A percentile compares a stretch with the other conserved stretches of the same genome.
Conservation (phyloP, 495 filamentous ascomycete genomes). For the Xylaria sp. region DNA sequence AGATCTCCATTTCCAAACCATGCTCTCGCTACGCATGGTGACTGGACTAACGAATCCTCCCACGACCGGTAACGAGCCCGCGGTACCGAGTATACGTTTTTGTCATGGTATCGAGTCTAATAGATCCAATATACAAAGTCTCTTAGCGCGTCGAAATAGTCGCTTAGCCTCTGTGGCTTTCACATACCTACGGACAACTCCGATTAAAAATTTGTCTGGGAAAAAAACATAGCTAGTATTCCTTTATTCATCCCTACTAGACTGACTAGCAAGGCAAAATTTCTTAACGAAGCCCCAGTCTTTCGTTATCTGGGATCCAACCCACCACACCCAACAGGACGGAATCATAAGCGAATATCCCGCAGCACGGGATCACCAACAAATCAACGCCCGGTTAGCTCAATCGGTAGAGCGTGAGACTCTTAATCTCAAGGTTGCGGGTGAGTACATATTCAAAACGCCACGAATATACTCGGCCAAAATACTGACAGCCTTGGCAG, state of each 20-base stretch:
- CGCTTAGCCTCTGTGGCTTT: background rate
- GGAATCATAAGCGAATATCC: background rate
- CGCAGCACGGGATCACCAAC: background rate
- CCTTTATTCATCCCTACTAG: background rate
- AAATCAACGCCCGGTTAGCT: constrained; percentile 63
- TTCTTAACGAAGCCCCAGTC: constrained; percentile 8
- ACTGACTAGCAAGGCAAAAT: background rate
- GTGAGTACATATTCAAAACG: constrained; percentile 37
- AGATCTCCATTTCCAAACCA: constrained; percentile 9
- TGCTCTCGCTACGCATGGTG: constrained; percentile 1
- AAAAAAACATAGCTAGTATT: background rate
- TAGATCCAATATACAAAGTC: background rate
- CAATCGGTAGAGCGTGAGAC: constrained; percentile 87
- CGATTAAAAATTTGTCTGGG: background rate
- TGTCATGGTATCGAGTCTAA: background rate
- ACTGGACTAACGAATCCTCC: constrained; percentile 8
- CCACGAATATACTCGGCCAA: background rate
- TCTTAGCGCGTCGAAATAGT: background rate
- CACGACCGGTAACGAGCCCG: background rate
- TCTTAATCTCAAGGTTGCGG: constrained; percentile 79
- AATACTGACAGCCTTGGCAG: constrained; percentile 28
- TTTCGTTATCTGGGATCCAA: background rate
- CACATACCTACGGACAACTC: background rate
- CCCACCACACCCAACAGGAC: background rate
- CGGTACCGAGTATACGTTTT: constrained; percentile 6